Conservation (phyloP, 2,329 filamentous ascomycete species). For the Aotearoamyces nothofagi region DNA sequence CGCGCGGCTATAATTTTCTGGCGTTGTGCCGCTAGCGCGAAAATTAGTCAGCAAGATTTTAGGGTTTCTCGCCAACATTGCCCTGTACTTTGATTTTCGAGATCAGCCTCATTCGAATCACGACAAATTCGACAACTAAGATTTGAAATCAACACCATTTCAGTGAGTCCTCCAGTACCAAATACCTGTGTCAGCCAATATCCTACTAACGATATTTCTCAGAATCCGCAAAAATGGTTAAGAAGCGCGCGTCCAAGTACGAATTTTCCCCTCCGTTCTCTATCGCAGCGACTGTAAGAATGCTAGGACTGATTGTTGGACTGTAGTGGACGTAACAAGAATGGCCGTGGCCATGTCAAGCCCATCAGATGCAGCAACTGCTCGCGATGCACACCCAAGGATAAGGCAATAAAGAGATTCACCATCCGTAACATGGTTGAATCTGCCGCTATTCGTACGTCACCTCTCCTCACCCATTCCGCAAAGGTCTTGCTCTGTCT, state of each 20-base stretch:
- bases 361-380: conserved; percentile 89
- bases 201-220: conserved; percentile 9
- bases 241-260: conserved; percentile 58
- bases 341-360: conserved; percentile 99
- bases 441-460: conserved; percentile 98
- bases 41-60: too few species aligned
- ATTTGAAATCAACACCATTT: too few species aligned
- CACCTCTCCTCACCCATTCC: conserved; percentile 6
- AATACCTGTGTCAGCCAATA: too few species aligned
- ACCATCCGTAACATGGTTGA: conserved; percentile 99
- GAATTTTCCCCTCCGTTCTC: conserved; percentile 16
- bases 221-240: conserved; percentile 52
- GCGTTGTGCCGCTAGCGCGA: conserved; percentile 4
- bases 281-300: conserved; percentile 1
- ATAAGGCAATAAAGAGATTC: conserved; percentile 99
- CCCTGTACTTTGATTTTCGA: too few species aligned
- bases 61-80: not conserved
- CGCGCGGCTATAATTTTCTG: too few species aligned
- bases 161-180: too few species aligned
- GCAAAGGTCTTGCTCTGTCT: not conserved
- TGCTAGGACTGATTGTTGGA: conserved; percentile 4
- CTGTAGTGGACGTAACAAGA: conserved; percentile 93
- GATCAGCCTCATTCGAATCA: too few species aligned
- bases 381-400: conserved; percentile 61
- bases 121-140: too few species aligned